Conservation (phyloP, 2,329 filamentous ascomycete genomes). For the Colletotrichum phormii region DNA sequence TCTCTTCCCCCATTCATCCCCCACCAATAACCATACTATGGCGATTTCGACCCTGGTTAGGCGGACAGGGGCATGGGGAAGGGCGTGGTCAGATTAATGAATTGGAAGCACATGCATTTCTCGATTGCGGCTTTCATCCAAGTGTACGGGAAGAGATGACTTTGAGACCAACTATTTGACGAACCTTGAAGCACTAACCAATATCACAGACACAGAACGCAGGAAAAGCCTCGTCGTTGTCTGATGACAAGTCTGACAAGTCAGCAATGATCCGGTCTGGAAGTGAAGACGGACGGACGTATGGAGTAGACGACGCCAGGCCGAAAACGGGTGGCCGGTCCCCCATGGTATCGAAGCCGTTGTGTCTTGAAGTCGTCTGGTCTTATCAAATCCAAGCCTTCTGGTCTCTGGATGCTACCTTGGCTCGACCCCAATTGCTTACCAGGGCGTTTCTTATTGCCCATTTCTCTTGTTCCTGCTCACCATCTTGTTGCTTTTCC, state of each 20-base stretch:
- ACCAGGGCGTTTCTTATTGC: not conserved
- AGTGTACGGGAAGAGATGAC: not conserved
- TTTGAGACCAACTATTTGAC: not conserved
- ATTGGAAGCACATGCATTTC: conserved; percentile 14
- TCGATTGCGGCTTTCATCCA: conserved; percentile 5
- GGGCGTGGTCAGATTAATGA: conserved; percentile 6
- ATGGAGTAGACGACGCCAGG: not conserved
- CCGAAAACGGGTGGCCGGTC: not conserved
- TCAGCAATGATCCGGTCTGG: not conserved
- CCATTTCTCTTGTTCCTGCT: not conserved
- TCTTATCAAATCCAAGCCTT: conserved; percentile 6
- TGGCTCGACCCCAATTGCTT: not conserved
- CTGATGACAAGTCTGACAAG: not conserved
- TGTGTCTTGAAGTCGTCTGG: conserved; percentile 5
- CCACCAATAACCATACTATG: conserved; percentile 4
- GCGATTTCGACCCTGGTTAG: conserved; percentile 1
- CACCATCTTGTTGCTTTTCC: conserved; percentile 5
- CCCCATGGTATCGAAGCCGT: not conserved
- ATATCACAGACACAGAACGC: not conserved
- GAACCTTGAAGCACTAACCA: not conserved
- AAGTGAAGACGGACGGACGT: not conserved
- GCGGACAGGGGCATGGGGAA: not conserved
- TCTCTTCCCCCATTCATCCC: conserved; percentile 19
- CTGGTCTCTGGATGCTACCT: not conserved
- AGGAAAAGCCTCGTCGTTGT: not conserved